Percentiles rank a stretch among this genome's conserved stretches.
Conservation (phyloP, 129 eudicot species). For the Dittrichia graveolens region DNA sequence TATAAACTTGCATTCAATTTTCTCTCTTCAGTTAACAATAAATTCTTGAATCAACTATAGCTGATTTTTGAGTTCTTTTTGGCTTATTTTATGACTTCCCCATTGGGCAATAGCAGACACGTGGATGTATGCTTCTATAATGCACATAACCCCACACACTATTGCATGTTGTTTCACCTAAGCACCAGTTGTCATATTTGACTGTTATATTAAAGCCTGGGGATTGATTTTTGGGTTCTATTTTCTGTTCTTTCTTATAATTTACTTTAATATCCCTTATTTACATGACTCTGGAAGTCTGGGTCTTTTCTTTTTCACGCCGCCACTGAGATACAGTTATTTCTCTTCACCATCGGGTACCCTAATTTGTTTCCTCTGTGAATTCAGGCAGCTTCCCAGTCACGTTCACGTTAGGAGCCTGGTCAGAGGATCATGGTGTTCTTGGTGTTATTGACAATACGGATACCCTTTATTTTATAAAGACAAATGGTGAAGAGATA, state of each 20-base stretch:
- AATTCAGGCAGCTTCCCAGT: slow-evolving; percentile 52
- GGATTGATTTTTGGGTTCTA: too few relatives aligned
- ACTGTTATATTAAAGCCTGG: too few relatives aligned
- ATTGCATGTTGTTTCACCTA: neutral
- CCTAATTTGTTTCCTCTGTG: slow-evolving; percentile 16
- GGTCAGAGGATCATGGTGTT: slow-evolving; percentile 93
- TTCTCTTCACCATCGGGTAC: too few relatives aligned
- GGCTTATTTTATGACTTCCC: neutral
- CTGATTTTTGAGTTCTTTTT: slow-evolving; percentile 19
- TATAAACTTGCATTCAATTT: neutral
- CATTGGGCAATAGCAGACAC: neutral
- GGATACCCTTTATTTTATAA: slow-evolving; percentile 68
- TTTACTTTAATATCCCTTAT: too few relatives aligned
- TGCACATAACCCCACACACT: neutral
- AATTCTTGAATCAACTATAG: neutral
- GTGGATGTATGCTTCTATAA: neutral
- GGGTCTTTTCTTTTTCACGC: neutral
- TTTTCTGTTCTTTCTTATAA: too few relatives aligned
- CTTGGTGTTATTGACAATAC: slow-evolving; percentile 76
- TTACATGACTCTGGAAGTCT: too few relatives aligned
- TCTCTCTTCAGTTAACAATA: neutral
- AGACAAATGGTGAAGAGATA: slow-evolving; percentile 87
- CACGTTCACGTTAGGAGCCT: slow-evolving; percentile 63
- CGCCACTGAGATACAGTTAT: slow-evolving; percentile 1
- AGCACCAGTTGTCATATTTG: neutral